Evolutionary conservation across 2,329 filamentous ascomycete genomes (phyloP).

Genomic region (Arthrobotrys iridis): DNA sequence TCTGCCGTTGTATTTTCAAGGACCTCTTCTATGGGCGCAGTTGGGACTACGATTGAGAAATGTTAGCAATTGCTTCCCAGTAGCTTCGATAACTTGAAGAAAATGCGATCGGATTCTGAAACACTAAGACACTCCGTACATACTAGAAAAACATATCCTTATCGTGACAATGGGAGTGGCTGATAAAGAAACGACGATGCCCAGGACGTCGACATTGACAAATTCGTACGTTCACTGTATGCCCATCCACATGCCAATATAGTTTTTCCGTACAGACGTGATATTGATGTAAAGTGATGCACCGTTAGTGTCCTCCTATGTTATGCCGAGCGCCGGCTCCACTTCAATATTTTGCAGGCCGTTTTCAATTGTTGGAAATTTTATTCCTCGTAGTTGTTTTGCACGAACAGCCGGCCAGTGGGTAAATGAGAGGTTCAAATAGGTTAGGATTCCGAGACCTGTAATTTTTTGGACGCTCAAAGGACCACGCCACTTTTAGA

Average conservation of each 20-base stretch:
- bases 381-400: not conserved
- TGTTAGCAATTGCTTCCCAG: constrained; percentile 3
- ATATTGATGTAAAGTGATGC: not conserved
- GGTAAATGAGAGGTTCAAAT: not conserved
- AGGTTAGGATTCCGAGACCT: not conserved
- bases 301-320: not conserved
- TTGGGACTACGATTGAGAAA: not conserved
- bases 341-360: not conserved
- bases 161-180: not conserved
- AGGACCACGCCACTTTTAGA: constrained; percentile 51
- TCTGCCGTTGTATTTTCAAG: constrained; percentile 25
- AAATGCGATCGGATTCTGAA: not conserved
- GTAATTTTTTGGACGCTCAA: constrained; percentile 26
- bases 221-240: constrained; percentile 14
- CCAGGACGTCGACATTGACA: constrained; percentile 30
- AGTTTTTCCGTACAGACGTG: not conserved
- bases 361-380: not conserved
- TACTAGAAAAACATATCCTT: constrained; percentile 47
- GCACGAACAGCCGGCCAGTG: not conserved
- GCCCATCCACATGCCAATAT: constrained; percentile 8
- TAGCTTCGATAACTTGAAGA: not conserved
- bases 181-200: constrained; percentile 6
- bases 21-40: constrained; percentile 28
- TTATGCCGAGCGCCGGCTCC: not conserved
- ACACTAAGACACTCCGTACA: not conserved